Evolutionary conservation across 108 stramenopile genomes (phyloP).

Genomic region (Skeletonema menzelii): DNA sequence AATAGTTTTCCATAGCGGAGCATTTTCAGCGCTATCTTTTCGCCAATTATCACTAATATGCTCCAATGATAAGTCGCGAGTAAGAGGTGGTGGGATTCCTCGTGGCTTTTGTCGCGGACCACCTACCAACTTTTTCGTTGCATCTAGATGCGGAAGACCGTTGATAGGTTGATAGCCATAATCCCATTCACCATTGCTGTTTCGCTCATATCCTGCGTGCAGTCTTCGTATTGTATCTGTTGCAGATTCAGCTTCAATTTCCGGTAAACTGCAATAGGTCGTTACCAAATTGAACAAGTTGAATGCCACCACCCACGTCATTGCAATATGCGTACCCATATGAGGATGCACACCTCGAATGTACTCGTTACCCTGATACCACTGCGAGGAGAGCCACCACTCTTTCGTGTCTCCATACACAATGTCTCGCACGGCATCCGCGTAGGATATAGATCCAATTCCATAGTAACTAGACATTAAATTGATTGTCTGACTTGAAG

Average conservation of each 20-base stretch:
- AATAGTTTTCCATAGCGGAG: constrained; percentile 25
- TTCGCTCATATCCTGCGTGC: constrained; percentile 27
- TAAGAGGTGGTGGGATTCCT: constrained; percentile 69
- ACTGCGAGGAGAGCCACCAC: constrained; percentile 61
- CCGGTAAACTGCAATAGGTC: constrained; percentile 59
- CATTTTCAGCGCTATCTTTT: constrained; percentile 7
- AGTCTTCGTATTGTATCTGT: constrained; percentile 2
- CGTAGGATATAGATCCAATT: constrained; percentile 67
- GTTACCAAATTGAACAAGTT: constrained; percentile 71
- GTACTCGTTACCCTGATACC: constrained; percentile 48
- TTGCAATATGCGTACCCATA: constrained; percentile 76
- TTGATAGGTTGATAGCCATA: constrained; percentile 19
- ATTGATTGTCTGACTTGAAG: constrained; percentile 57
- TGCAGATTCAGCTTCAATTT: background rate
- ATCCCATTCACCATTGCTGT: constrained; percentile 19
- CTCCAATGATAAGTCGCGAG: constrained; percentile 57
- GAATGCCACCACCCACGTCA: constrained; percentile 63
- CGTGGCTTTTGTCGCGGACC: constrained; percentile 59
- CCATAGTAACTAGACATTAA: constrained; percentile 76
- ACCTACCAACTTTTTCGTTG: constrained; percentile 16
- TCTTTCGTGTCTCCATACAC: constrained; percentile 74
- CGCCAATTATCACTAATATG: constrained; percentile 62
- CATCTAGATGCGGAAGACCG: constrained; percentile 28
- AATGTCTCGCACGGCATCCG: constrained; percentile 69
- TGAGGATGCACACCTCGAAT: constrained; percentile 76